Base-by-base conservation (phyloP, 768 basidiomycete genomes). In the Boletales sp. region DNA sequence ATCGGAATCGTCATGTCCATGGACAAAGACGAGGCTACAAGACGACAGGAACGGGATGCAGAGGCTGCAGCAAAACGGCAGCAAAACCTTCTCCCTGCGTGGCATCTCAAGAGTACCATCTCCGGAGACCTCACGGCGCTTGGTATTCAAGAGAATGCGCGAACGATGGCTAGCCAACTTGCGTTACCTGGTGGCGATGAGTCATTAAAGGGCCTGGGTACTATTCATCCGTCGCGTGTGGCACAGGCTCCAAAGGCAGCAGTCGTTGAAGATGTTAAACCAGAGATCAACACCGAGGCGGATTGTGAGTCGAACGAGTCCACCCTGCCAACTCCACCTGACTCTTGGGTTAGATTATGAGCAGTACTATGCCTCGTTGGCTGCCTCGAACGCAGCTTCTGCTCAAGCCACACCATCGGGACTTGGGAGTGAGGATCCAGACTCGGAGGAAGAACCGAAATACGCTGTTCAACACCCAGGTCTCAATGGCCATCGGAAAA, bases 91-190 rank as follows among this genome's bases (percentile, higher is more conserved):
- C 73, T 99, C 40, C 96, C 96, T 1, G 76, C 87, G 12, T 99
- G 96, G 96, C 91, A 96, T 72, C 78, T 94, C 58, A 89, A 91
- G 69, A 94, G 92, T 63, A 99, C 96, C 3, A 92, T 99, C 53
- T 86, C 92, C 4, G 93, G 94, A 9, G 88, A 94, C 57, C 72
- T 93, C 53, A 96, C 95, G 1, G 87, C 90, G 18, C 75, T 94
- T 36, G 92, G 93, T 17, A 78, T 89, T 50, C 80, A 83, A 58
- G 87, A 90, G 64, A 80, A 67, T 54, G 82, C 79, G n/a, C 72
- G 84, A 49, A 69, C 75, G 21, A 77, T 78, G 46, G 61, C 64
- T 12, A 70, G 58, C 36, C 63, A 62, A n/a, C 41, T 51, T 38
- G 51, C 50, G 49, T 49, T 75, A 28, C 71, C 70, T 51, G 80